Evolutionary conservation across 352 stramenopile genomes (phyloP).

Genomic region (Globisporangium polare): DNA sequence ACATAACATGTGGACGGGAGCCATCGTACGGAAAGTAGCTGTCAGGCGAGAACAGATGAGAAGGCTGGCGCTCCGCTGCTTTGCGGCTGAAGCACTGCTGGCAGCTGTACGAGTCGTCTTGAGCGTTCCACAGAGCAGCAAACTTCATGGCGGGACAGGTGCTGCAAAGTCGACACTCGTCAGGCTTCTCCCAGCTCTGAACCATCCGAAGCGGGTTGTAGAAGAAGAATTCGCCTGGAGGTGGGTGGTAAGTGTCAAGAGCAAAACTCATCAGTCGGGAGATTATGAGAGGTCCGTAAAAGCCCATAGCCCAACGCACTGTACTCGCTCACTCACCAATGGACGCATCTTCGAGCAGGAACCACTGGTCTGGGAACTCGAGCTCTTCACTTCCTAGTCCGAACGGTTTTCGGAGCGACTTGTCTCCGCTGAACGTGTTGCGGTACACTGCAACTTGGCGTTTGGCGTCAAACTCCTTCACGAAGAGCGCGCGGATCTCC

Average conservation of each 20-base stretch:
- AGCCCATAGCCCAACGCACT: not conserved
- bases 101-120: constrained; percentile 45
- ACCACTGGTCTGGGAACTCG: constrained; percentile 53
- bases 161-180: constrained; percentile 45
- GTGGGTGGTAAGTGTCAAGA: not conserved
- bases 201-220: constrained; percentile 56
- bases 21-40: constrained; percentile 48
- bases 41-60: constrained; percentile 17
- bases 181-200: constrained; percentile 53
- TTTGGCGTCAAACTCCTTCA: constrained; percentile 53
- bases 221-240: constrained; percentile 53
- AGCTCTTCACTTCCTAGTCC: constrained; percentile 55
- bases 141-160: constrained; percentile 31
- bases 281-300: not conserved
- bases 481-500: constrained; percentile 42
- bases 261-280: too few relatives aligned
- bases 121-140: constrained; percentile 45
- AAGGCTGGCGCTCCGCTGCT: constrained; percentile 18
- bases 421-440: constrained; percentile 40
- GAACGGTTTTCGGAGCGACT: constrained; percentile 41
- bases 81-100: constrained; percentile 28
- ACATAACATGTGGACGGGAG: constrained; percentile 27
- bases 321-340: constrained; percentile 24
- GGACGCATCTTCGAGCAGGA: constrained; percentile 41
- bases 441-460: constrained; percentile 41